Evolutionary conservation across 2,329 filamentous ascomycete species (phyloP), one percentile per base, ranked within the genome.

Genomic region (Exophiala alcalophila): DNA sequence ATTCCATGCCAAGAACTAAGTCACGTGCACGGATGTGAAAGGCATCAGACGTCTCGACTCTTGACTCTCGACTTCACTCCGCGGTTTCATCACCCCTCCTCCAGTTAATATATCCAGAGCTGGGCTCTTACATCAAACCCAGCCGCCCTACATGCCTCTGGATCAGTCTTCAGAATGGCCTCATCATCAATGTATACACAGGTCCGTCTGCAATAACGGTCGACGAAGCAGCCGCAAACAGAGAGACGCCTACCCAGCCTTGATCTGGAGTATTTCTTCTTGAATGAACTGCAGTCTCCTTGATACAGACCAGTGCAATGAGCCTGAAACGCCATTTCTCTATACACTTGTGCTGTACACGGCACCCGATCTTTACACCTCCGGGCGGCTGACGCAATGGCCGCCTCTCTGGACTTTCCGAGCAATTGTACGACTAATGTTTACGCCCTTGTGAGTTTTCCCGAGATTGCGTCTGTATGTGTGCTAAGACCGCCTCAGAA

Each of bases 301-400:
- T n/a, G n/a, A n/a, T n/a, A n/a, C n/a, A 18, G 27, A 11, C 27
- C 21, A 18, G 40, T 47, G 44, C 36, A 51, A 51, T 51, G 49
- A 36, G 25, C 40, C 31, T 28, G 33, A 38, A 44, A 39, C 19
- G 12, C 29, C 16, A 18, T 24, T 28, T 33, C n/a, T 4, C 24
- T 29, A 14, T 35, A 28, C 29, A 21, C 12, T 39, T 16, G 41
- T 45, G 49, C 40, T 38, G 36, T 21, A 25, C 18, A 10, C 38
- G 23, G 48, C 47, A 45, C 33, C 23, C 41, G 19, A 40, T 49
- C 20, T 29, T 50, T 23, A 33, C 54, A 23, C 40, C 30, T 15
- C 52, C 52, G 4, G 53, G 55, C 48, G 52, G 52, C 29, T 56
- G 44, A 55, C 34, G 38, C 34, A 12, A 54, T 56, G 52, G 39